phyloP scores from a whole-genome alignment of 768 basidiomycete species.

The Polyporus arcularius region DNA sequence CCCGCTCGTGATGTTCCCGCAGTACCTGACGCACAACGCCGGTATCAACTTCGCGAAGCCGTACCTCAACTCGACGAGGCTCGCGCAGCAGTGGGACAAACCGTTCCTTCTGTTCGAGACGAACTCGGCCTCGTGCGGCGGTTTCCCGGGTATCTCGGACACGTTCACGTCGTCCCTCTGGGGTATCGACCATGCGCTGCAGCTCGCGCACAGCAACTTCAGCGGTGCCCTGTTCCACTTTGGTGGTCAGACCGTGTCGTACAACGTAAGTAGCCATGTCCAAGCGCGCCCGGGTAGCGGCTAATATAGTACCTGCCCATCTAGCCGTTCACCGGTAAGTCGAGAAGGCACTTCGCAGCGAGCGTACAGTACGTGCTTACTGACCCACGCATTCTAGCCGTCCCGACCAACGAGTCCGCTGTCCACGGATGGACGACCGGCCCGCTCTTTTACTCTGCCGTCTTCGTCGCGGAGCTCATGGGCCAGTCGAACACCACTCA shows the following conservation, averaged over 20 bases:
- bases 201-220: conserved; percentile 51
- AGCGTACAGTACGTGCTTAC: background rate
- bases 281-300: background rate
- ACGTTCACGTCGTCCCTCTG: conserved; percentile 52
- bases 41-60: conserved; percentile 37
- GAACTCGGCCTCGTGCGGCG: conserved; percentile 54
- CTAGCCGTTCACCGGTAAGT: conserved; percentile 49
- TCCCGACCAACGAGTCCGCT: conserved; percentile 42
- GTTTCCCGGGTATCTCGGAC: conserved; percentile 52
- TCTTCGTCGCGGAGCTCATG: conserved; percentile 49
- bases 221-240: conserved; percentile 49
- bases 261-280: conserved; percentile 43
- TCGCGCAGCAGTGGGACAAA: conserved; percentile 35
- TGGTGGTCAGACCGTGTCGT: conserved; percentile 49
- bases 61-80: conserved; percentile 39
- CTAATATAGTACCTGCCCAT: background rate
- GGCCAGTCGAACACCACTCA: conserved; percentile 43
- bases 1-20: conserved; percentile 41
- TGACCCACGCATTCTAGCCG: conserved; percentile 31
- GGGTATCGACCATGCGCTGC: conserved; percentile 51
- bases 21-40: conserved; percentile 47
- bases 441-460: conserved; percentile 47
- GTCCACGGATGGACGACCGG: conserved; percentile 46
- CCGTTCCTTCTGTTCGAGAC: conserved; percentile 57
- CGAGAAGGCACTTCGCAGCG: background rate